Evolutionary conservation across 2,329 filamentous ascomycete species (phyloP).

Genomic region (Ophiobolus disseminans): DNA sequence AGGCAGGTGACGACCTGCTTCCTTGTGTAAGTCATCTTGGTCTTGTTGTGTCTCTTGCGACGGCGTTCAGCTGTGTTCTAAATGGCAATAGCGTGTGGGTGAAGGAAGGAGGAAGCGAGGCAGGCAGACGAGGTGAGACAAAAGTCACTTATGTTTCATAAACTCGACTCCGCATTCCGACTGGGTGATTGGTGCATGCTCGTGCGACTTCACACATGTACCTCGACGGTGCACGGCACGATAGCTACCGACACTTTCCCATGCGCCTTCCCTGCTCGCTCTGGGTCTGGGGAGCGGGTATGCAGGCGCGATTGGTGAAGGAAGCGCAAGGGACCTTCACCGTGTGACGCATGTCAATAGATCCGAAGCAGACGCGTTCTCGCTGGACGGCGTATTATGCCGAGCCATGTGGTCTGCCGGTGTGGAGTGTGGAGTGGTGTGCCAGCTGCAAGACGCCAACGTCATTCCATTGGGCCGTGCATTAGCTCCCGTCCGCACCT

Average conservation of each 20-base stretch:
- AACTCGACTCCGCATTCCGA: slow-evolving; percentile 8
- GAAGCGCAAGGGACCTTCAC: not conserved
- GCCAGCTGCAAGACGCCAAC: not conserved
- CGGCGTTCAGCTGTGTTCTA: not conserved
- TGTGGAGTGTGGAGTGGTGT: slow-evolving; percentile 15
- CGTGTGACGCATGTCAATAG: not conserved
- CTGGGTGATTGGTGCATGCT: slow-evolving; percentile 5
- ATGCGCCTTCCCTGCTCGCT: not conserved
- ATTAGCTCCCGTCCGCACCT: not conserved
- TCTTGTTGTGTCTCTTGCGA: not conserved
- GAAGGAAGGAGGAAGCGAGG: not conserved
- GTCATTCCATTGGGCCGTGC: slow-evolving; percentile 19
- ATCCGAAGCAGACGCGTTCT: not conserved
- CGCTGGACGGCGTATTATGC: slow-evolving; percentile 18
- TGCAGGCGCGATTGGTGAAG: slow-evolving; percentile 1
- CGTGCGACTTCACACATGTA: slow-evolving; percentile 3
- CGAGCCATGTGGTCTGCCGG: slow-evolving; percentile 26
- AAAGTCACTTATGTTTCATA: not conserved
- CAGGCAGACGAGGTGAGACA: not conserved
- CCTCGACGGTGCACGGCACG: not conserved
- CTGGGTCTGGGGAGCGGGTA: not conserved
- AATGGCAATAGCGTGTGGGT: not conserved
- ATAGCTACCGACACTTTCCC: slow-evolving; percentile 2
- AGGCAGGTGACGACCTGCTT: slow-evolving; percentile 50
- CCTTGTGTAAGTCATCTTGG: slow-evolving; percentile 45